Base-by-base conservation (phyloP, 805 yeast species). In the Saccharomyces eubayanus region DNA sequence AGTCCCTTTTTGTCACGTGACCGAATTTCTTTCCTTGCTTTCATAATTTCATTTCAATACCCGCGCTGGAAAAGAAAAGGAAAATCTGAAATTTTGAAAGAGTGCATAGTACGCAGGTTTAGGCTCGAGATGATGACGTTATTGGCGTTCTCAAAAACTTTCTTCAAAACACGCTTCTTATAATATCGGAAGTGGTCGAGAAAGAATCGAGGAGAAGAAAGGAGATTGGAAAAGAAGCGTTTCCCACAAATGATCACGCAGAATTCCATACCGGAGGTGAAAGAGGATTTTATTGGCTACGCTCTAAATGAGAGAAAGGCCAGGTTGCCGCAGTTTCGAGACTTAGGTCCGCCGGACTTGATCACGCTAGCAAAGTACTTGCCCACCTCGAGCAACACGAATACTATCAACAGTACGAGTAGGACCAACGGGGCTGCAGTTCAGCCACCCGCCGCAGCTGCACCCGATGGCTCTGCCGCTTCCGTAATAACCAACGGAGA, bases 341-440 rank as follows among this genome's bases (percentile, higher is more conserved):
- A 86, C 57, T 68, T 87, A 53, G 95, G 95, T 11, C 87, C 90
- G 10, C 87, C 85, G 43, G 89, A 81, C 69, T 71, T 80, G 67
- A 80, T 82, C 53, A 65, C 69, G 2, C 31, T 69, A 52, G 59
- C 65, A 43, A 69, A 72, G 69, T 58, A 75, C 63, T 48, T 63
- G 12, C 66, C 64, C 11, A 61, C 68, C 2, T 60, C 67, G 28
- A 46, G 59, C 51, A 51, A 46, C 31, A 31, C 24, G 30, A 43
- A 46, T 20, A 21, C 12, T 6, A 55, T 47, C 24, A 28, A 31
- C 28, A 43, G 46, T 14, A 46, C 29, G 20, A 21, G 20, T 27
- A 21, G 30, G 10, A 16, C 12, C n/a, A 10, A 12, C 24, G 27
- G 28, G 12, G 24, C 24, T n/a, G 21, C 20, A 3, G 6, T 11